A percentile compares a stretch with the other conserved stretches of the same genome.
phyloP scores from a whole-genome alignment of 1,139 yeast genomes.

The Kodamaea alishanica region DNA sequence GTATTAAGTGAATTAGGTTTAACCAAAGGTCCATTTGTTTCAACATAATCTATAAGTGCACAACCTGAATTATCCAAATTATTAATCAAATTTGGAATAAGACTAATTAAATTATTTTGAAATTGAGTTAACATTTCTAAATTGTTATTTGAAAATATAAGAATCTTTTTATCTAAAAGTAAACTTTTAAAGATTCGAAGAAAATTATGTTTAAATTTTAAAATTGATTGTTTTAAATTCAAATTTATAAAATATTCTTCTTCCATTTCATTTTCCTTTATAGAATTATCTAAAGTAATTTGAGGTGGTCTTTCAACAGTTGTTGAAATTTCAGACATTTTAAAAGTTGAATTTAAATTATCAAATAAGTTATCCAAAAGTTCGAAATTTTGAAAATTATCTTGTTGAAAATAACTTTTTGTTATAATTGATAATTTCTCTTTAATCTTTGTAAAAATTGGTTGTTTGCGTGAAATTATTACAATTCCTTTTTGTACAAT shows the following conservation, averaged over 20 bases:
- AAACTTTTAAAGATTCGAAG: slow-evolving; percentile 72
- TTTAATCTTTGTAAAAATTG: slow-evolving; percentile 81
- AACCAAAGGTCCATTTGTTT: slow-evolving; percentile 43
- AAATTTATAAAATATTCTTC: slow-evolving; percentile 68
- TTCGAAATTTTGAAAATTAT: slow-evolving; percentile 65
- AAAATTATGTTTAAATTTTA: slow-evolving; percentile 57
- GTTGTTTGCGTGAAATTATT: slow-evolving; percentile 73
- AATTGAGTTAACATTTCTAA: slow-evolving; percentile 76
- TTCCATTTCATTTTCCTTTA: slow-evolving; percentile 21
- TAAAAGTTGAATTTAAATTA: slow-evolving; percentile 51
- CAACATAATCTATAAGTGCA: slow-evolving; percentile 61
- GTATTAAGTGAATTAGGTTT: slow-evolving; percentile 74
- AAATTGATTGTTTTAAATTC: slow-evolving; percentile 62
- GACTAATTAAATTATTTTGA: slow-evolving; percentile 67
- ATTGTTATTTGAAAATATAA: slow-evolving; percentile 70
- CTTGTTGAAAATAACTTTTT: slow-evolving; percentile 78
- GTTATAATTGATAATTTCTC: slow-evolving; percentile 91
- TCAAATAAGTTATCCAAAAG: slow-evolving; percentile 70
- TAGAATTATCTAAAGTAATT: slow-evolving; percentile 1
- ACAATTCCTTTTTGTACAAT: slow-evolving; percentile 91
- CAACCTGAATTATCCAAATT: slow-evolving; percentile 78
- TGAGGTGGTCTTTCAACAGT: slow-evolving; percentile 10
- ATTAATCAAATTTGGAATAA: slow-evolving; percentile 74
- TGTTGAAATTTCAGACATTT: slow-evolving; percentile 18
- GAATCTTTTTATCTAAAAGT: slow-evolving; percentile 65